These are phyloP conservation scores for Arabidopsis lyrata DNA, from an alignment of 441 rosid species.

Conservation along the genomic window DNA sequence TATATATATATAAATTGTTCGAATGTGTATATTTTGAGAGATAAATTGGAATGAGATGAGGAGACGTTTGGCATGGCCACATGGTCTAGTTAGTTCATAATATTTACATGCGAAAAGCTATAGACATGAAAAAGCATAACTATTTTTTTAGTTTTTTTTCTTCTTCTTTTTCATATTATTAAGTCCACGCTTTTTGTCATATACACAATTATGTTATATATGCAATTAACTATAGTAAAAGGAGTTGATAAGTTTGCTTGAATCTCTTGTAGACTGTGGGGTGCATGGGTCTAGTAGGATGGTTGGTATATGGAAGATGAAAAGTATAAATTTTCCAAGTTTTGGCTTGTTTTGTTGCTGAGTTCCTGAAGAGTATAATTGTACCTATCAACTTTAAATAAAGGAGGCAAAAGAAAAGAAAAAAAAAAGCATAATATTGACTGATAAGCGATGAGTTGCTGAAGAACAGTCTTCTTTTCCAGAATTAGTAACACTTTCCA, in stretches of 20 bases:
- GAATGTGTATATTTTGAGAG: background rate
- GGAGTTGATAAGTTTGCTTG: background rate
- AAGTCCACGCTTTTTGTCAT: background rate
- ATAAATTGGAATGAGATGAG: background rate
- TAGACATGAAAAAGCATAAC: background rate
- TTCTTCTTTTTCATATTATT: background rate
- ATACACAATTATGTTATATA: background rate
- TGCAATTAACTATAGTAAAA: background rate
- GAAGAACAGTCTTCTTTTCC: slow-evolving; percentile 21
- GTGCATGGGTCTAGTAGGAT: background rate
- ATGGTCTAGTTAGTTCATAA: slow-evolving; percentile 26
- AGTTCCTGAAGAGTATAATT: background rate
- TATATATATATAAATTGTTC: background rate
- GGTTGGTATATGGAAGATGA: background rate
- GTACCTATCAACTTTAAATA: background rate
- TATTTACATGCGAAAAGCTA: slow-evolving; percentile 5
- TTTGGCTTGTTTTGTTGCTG: background rate
- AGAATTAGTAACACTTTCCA: slow-evolving; percentile 31
- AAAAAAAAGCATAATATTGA: slow-evolving; percentile 12
- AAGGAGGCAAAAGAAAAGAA: background rate
- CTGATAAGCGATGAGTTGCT: slow-evolving; percentile 10
- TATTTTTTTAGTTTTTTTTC: background rate
- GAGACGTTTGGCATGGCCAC: slow-evolving; percentile 25
- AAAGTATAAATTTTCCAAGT: background rate
- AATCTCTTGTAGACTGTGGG: background rate